Evolutionary conservation across 2,329 filamentous ascomycete species (phyloP), one percentile per base, ranked within the genome.

Genomic region (Metarhizium anisopliae): DNA sequence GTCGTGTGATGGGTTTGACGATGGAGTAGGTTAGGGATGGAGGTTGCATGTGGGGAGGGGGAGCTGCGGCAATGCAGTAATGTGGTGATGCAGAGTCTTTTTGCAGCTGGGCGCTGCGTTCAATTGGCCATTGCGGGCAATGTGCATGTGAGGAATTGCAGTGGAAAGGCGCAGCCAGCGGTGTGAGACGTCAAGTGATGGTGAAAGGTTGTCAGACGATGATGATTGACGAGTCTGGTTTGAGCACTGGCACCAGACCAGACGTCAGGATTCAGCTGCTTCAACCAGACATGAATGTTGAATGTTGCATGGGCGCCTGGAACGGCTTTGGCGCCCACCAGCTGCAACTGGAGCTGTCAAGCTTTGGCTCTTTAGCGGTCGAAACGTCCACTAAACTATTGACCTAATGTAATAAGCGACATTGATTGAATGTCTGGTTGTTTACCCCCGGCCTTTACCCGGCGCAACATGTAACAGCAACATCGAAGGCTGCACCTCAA

Each of bases 381-480:
- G 35, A 8, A 36, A 25, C 25, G 35, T 36, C 35, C 13, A 13
- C 8, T 36, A 10, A 8, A 13, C 35, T 8, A 36, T 36, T 36
- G 35, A 36, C 7, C 8, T 13, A 36, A 36, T 13, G 35, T 36
- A 2, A 13, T 8, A 36, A 36, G 25, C 25, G 4, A 25, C 25
- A 25, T 25, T 25, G 20, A 25, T 3, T 25, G 25, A 25, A 25
- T 35, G 32, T 11, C 32, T 11, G 32, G 14, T 16, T 13, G 14
- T 40, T 16, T 40, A 2, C 54, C 14, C 14, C 56, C 59, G 59
- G 52, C 18, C 50, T 59, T 61, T 59, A 61, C 43, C 59, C 59
- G 58, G 59, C 58, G 58, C 59, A 59, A 59, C 52, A 18, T 38
- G 18, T 14, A 36, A 18, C 45, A 6, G 6, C 32, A 11, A 11